phyloP scores from a whole-genome alignment of 805 yeast species.

The Trichomonascus vanleenenianus region DNA sequence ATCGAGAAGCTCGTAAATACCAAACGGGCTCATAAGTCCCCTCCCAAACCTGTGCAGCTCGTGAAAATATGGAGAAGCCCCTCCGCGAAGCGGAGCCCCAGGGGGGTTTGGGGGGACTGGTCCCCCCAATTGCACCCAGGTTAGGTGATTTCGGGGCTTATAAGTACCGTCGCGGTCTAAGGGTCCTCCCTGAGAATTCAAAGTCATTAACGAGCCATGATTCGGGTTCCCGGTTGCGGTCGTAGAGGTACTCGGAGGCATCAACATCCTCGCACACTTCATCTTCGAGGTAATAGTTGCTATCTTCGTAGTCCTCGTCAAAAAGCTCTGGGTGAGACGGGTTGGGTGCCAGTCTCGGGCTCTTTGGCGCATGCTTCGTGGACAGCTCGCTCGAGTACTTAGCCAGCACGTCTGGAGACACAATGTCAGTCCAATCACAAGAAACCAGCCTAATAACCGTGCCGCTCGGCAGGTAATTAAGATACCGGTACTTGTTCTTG shows the following conservation, averaged over 20 bases:
- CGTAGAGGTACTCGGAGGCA: not conserved
- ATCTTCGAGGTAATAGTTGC: not conserved
- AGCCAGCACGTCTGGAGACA: not conserved
- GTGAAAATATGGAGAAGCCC: too few relatives aligned
- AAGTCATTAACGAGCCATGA: too few relatives aligned
- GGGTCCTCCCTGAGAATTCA: too few relatives aligned
- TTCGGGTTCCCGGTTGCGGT: not conserved
- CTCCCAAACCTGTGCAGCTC: too few relatives aligned
- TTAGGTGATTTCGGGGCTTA: too few relatives aligned
- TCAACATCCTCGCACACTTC: not conserved
- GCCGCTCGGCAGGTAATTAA: constrained; percentile 9
- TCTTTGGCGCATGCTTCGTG: not conserved
- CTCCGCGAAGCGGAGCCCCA: too few relatives aligned
- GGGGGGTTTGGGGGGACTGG: too few relatives aligned
- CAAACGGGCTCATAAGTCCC: too few relatives aligned
- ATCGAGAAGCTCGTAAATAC: too few relatives aligned
- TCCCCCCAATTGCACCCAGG: too few relatives aligned
- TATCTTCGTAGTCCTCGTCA: not conserved
- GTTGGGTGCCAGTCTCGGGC: not conserved
- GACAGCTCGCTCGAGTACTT: not conserved
- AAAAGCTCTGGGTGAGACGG: not conserved
- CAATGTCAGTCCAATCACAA: constrained; percentile 1
- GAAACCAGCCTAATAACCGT: constrained; percentile 2
- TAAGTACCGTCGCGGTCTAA: too few relatives aligned
- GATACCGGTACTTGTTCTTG: constrained; percentile 5